Conservation (phyloP, 768 basidiomycete species). For the Amanita pallidorosea region DNA sequence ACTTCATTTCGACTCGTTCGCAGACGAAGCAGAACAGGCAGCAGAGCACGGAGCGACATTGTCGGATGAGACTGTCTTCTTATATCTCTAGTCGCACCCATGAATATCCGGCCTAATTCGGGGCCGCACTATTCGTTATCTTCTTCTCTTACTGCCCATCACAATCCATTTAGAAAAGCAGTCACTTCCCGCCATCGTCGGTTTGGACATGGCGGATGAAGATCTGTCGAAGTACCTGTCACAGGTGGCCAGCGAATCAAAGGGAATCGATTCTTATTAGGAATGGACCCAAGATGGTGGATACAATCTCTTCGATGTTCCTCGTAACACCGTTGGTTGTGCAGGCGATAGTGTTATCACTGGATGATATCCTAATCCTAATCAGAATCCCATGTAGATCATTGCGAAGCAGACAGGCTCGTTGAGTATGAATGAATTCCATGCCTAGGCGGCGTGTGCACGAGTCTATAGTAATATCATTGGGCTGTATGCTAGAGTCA, state of each 20-base stretch:
- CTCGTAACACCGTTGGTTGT: neutral
- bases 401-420: neutral
- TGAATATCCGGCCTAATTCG: neutral
- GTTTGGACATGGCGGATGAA: neutral
- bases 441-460: neutral
- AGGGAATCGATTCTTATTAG: neutral
- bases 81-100: neutral
- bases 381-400: neutral
- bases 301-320: neutral
- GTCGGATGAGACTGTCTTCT: neutral
- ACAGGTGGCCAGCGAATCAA: slow-evolving; percentile 4
- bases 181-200: neutral
- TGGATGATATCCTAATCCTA: neutral
- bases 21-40: neutral
- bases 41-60: neutral
- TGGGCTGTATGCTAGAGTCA: neutral
- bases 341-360: neutral
- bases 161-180: neutral
- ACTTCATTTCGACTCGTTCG: neutral
- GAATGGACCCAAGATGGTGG: neutral
- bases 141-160: neutral
- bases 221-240: neutral
- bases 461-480: neutral
- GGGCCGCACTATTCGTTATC: neutral
- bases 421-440: neutral